Evolutionary conservation across 495 filamentous ascomycete species (phyloP), one percentile per base, ranked within the genome.

Genomic region (Neurospora discreta): DNA sequence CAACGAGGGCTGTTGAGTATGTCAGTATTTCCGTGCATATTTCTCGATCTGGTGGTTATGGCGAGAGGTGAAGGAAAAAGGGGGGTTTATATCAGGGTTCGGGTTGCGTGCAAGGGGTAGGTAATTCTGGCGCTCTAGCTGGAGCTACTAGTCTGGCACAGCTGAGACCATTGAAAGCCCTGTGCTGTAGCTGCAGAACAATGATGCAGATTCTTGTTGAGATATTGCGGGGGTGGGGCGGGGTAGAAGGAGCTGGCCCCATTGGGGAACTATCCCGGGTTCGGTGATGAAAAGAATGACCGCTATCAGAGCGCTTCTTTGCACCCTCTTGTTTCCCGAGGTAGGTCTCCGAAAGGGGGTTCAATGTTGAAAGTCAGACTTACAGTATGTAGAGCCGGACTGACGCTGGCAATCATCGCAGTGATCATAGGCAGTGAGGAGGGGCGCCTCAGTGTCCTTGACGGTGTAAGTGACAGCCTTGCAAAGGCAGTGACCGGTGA

Each of bases 391-490:
- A 9, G 88, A 90, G 70, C 89, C 89, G 69, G 82, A 84, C 80
- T 91, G 89, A 75, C 89, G 88, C 78, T 91, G 89, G 84, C 89
- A 91, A 78, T 90, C 89, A 75, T 91, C 89, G 76, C 89, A 91
- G 83, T 91, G 89, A 75, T 91, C 89, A 77, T 91, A 91, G 74
- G 83, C 89, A 39, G 85, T 86, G 73, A 88, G 67, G 70, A 86
- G 43, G 46, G 89, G 89, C 16, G 79, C 74, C 16, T 89, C 87
- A 39, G 86, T 77, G 77, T 87, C 86, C 52, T 60, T 60, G 60
- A 82, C 84, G 73, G 80, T 85, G 85, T 89, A 91, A 71, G 86
- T 91, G 81, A 90, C 88, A 73, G 87, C 85, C 75, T 88, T 87
- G 84, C 89, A 91, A 70, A 91, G 88, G 79, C 89, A 91, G 85